Evolutionary conservation across 345 rosid genomes (phyloP), one percentile per base, ranked within the genome.

Genomic region (Carallia pectinifolia): DNA sequence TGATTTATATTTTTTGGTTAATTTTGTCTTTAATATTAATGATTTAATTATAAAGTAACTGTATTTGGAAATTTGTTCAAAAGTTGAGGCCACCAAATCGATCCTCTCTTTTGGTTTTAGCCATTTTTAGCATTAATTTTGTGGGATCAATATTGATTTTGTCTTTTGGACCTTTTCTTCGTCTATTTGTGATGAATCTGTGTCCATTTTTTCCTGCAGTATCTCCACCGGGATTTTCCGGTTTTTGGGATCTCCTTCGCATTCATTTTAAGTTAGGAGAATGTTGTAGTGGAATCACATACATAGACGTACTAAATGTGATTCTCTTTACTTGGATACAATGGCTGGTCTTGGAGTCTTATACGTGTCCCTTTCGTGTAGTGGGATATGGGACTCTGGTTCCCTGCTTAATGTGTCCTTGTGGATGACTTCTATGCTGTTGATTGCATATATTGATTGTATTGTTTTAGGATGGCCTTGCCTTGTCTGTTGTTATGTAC

Each of bases 401-500:
- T 66, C 64, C 27, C 31, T 69, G 61, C 34, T 58, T 55, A 39
- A 71, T 10, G 27, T 36, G 60, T 54, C 61, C 7, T 50, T 68
- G 15, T 56, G 58, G 29, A 39, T 53, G 71, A 16, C 44, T 69
- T 75, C 68, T 68, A 53, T 61, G 30, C 50, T 34, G 60, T 56
- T 27, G 34, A 44, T 44, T 44, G 15, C 4, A 7, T 44, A 44
- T 44, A 44, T 44, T 44, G 50, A 44, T 44, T 44, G 50, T 2
- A 50, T 68, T 62, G 23, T 58, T 39, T 52, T 62, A 61, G 53
- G 59, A 54, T 56, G 65, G 17, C 17, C 50, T 44, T 12, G 48
- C 60, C 13, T 81, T 72, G 65, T 79, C 58, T 60, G 69, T 74
- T 73, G 30, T 44, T 71, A 67, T 66, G 62, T 69, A 44, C 50